These are phyloP conservation scores for Geosmithia flava DNA, from an alignment of 2,329 filamentous ascomycete genomes.

Conservation along the genomic window DNA sequence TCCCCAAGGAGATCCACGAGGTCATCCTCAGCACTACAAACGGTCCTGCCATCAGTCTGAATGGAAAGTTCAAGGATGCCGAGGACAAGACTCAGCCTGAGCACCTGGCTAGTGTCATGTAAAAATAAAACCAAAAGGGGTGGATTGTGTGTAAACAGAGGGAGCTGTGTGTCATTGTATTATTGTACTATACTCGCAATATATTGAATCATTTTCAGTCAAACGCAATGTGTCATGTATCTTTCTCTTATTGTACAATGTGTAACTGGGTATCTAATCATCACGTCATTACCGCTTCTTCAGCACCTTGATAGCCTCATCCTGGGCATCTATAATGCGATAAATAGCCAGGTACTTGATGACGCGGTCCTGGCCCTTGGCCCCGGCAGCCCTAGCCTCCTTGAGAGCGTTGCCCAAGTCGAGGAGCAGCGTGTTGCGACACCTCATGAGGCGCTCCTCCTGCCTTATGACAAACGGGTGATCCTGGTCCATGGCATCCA, in stretches of 20 bases:
- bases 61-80: conserved; percentile 58
- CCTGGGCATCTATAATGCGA: conserved; percentile 35
- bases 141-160: too few relatives aligned
- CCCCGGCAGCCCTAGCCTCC: conserved; percentile 29
- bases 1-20: conserved; percentile 36
- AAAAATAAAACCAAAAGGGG: conserved; percentile 11
- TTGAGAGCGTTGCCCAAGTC: conserved; percentile 39
- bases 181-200: conserved; percentile 25
- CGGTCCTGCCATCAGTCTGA: conserved; percentile 77
- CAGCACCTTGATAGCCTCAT: conserved; percentile 37
- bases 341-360: conserved; percentile 42
- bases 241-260: neutral
- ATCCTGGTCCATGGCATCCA: conserved; percentile 30
- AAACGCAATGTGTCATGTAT: neutral
- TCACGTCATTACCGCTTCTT: conserved; percentile 18
- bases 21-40: conserved; percentile 79
- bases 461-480: conserved; percentile 36
- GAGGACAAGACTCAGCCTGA: conserved; percentile 42
- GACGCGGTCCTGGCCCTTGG: conserved; percentile 28
- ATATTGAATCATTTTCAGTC: conserved; percentile 1
- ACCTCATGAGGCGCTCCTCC: conserved; percentile 37
- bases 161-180: conserved; percentile 9
- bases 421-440: conserved; percentile 43
- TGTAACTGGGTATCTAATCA: neutral
- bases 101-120: conserved; percentile 42